Base-by-base conservation (phyloP, 306 rosid species). In the Bauhinia variegata region DNA sequence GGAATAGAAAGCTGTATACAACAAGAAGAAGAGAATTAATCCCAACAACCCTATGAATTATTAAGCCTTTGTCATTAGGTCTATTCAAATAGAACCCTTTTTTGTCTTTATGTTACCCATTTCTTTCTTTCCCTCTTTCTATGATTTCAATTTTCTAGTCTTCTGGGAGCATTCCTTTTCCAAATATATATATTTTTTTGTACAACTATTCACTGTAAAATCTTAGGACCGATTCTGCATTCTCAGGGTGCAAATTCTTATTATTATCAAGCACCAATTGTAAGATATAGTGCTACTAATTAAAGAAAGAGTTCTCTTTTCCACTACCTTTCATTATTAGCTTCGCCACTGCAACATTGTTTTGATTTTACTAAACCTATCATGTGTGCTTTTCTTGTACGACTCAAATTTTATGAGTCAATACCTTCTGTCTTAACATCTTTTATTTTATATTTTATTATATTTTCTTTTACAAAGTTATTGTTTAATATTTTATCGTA, bases 281-380 rank as follows among this genome's bases (percentile, higher is more conserved):
- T 90, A 88, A 82, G 80, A 88, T 88, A 82, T 79, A 77, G 57
- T 68, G 74, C 84, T 85, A 85, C 84, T 85, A 85, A 84, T 85
- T 82, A 75, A 77, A 80, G 78, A 43, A 76, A 74, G 72, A 71
- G 67, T 42, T 28, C 71, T 54, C 15, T 11, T 46, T 60, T 68
- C 64, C 41, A 60, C 73, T 32, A 59, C 30, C 74, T 78, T 67
- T 77, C 28, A 23, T 23, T 23, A 23, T 23, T 1, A 23, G 28
- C 2, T 1, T 23, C 28, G 28, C 28, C 28, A 23, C 28, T 23
- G 1, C 1, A 23, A 23, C 28, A 23, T 23, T 23, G 2, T 23
- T 23, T 23, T 23, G 28, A 23, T 23, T 23, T 23, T 23, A 23
- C 2, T 23, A 23, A 23, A 23, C 2, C 28, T 23, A 23, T 23